These are phyloP conservation scores for Triticum urartu DNA, from an alignment of 176 grass and related monocot species.

Conservation along the genomic window DNA sequence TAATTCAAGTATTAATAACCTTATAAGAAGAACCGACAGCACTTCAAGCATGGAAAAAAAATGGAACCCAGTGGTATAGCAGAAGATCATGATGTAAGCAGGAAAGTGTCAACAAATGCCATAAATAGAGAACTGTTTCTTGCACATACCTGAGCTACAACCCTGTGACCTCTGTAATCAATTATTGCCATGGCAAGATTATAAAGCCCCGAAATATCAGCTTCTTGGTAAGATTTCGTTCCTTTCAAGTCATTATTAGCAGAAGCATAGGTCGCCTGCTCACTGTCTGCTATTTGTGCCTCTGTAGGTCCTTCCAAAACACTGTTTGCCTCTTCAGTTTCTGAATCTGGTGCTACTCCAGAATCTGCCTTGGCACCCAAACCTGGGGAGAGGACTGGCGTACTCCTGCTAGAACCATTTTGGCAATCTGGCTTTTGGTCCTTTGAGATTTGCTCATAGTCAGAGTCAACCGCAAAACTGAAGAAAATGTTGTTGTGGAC, in stretches of 20 bases:
- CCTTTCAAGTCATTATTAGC: slow-evolving; percentile 99
- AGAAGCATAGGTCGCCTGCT: slow-evolving; percentile 97
- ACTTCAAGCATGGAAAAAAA: background rate
- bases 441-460: slow-evolving; percentile 76
- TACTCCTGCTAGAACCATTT: slow-evolving; percentile 29
- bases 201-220: slow-evolving; percentile 88
- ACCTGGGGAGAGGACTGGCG: slow-evolving; percentile 21
- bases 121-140: background rate
- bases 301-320: slow-evolving; percentile 61
- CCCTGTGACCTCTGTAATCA: slow-evolving; percentile 96
- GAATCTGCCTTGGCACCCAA: slow-evolving; percentile 31
- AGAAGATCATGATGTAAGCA: background rate
- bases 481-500: slow-evolving; percentile 99
- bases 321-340: slow-evolving; percentile 29
- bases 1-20: background rate
- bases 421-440: slow-evolving; percentile 44
- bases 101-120: background rate
- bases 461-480: slow-evolving; percentile 91
- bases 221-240: slow-evolving; percentile 98
- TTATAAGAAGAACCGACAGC: background rate
- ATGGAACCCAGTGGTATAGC: background rate
- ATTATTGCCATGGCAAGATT: slow-evolving; percentile 99
- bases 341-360: background rate
- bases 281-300: slow-evolving; percentile 75
- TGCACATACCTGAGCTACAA: slow-evolving; percentile 86